Evolutionary conservation across 208 protist species (phyloP), one percentile per base, ranked within the genome.

Genomic region (Leishmania mexicana): DNA sequence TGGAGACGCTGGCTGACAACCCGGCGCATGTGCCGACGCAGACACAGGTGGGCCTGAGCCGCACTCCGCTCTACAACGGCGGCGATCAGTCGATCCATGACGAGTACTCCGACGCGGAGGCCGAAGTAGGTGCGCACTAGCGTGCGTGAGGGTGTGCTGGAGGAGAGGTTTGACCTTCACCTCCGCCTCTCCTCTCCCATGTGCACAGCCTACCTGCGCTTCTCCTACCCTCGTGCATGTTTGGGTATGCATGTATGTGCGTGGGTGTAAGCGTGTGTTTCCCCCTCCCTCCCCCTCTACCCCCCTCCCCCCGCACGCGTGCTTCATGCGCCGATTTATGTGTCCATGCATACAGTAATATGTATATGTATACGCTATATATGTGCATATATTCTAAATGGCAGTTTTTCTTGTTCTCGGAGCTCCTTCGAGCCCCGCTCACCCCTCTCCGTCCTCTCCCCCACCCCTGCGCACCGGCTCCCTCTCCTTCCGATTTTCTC

Each of bases 11-110:
- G 51, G 76, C 73, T 21, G 86, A 92, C 67, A 94, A 91, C 83
- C 83, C 88, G 51, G 82, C 82, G n/a, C 79, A 83, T 51, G 75
- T 93, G 60, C 89, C 92, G 17, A 89, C 83, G 31, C 90, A 95
- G 87, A 88, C 89, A 42, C 83, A 95, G 76, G 40, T 93, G 11
- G 87, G 83, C 45, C 81, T 90, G 65, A 86, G 88, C 77, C 84
- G 87, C 58, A 60, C 62, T 79, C 64, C 80, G 38, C 68, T 62
- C 54, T 17, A 83, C 47, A 75, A 78, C 62, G 51, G 51, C 31
- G 8, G 8, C 4, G 70, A 67, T 17, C 47, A 47, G 53, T 21
- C n/a, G 74, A 74, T 38, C 45, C 80, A 85, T 54, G 83, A 88
- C 42, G 71, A 83, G 11, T 60, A 79, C 54, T 76, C 73, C 0